These are phyloP conservation scores for Penicillium mononematosum DNA, from an alignment of 495 filamentous ascomycete species.

Conservation along the genomic window DNA sequence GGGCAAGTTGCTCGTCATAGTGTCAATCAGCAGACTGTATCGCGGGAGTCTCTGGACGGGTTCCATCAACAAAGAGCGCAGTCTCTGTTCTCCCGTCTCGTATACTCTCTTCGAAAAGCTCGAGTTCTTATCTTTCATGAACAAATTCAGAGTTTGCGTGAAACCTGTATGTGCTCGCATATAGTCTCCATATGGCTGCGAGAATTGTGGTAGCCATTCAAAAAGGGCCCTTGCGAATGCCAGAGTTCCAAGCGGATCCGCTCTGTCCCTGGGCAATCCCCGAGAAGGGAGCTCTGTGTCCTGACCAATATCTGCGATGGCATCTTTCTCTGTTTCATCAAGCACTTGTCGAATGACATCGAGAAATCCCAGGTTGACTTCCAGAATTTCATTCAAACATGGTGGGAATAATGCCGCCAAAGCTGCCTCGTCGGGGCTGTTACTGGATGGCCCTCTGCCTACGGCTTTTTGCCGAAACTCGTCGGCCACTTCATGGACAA, in stretches of 20 bases:
- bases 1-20: conserved; percentile 81
- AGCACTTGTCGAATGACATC: conserved; percentile 69
- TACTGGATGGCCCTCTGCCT: conserved; percentile 55
- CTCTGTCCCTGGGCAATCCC: conserved; percentile 41
- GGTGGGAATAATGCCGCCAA: conserved; percentile 76
- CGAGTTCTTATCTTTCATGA: conserved; percentile 69
- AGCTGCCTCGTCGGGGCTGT: conserved; percentile 69
- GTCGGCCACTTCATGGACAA: conserved; percentile 71
- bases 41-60: conserved; percentile 92
- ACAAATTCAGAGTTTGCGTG: conserved; percentile 70
- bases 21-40: conserved; percentile 94
- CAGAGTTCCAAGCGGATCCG: conserved; percentile 70
- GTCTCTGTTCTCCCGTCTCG: conserved; percentile 82
- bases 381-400: conserved; percentile 71
- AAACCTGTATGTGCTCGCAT: conserved; percentile 83
- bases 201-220: conserved; percentile 89
- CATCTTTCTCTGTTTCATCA: conserved; percentile 80
- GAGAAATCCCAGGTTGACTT: conserved; percentile 76
- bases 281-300: conserved; percentile 51
- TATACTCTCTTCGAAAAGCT: conserved; percentile 76
- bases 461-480: conserved; percentile 71
- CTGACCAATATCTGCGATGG: conserved; percentile 62
- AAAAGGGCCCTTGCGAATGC: conserved; percentile 74
- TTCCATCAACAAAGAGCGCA: conserved; percentile 93
- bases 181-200: conserved; percentile 84